Base-by-base conservation (phyloP, 306 rosid genomes). In the Vicia villosa region DNA sequence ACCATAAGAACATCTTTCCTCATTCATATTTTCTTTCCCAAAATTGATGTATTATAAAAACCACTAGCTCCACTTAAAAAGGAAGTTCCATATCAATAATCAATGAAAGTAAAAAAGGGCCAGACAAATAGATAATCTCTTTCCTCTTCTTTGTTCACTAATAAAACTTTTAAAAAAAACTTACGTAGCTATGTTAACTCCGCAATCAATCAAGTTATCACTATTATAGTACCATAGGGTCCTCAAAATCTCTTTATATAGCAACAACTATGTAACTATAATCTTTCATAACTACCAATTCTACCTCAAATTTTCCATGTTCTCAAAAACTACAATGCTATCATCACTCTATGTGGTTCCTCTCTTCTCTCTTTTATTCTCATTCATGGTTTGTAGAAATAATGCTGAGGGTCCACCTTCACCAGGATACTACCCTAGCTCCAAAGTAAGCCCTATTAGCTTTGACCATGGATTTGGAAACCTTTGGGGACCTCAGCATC, bases 401-500 rank as follows among this genome's bases (percentile, higher is more conserved):
- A 81, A n/a, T 83, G 71, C 82, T 63, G 84, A 80, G 66, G 81
- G 79, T 73, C 88, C 87, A 40, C 99, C 99, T 52, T 89, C 96
- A 28, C 96, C 97, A 66, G 96, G 91, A 63, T 91, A 84, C 84
- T 80, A 34, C 50, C 91, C 88, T 12, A 83, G 94, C 68, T 87
- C 89, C 52, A 74, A 71, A 74, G 72, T 91, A 30, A 76, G 67
- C 3, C 30, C 97, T 38, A 37, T 83, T 15, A 75, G 52, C 62
- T 94, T 94, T 58, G 82, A 66, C 73, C 88, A 87, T 21, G 92
- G 80, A 47, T 91, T 76, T 58, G 68, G 82, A 77, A 89, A 84
- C 76, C 88, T 77, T 0, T 87, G 99, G 99, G 99, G 99, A 76
- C 80, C 88, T 66, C 77, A 86, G 68, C 97, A 94, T 70, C 95